These are phyloP conservation scores for Arthrobotrys musiformis DNA, from an alignment of 2,329 filamentous ascomycete genomes.

Conservation along the genomic window DNA sequence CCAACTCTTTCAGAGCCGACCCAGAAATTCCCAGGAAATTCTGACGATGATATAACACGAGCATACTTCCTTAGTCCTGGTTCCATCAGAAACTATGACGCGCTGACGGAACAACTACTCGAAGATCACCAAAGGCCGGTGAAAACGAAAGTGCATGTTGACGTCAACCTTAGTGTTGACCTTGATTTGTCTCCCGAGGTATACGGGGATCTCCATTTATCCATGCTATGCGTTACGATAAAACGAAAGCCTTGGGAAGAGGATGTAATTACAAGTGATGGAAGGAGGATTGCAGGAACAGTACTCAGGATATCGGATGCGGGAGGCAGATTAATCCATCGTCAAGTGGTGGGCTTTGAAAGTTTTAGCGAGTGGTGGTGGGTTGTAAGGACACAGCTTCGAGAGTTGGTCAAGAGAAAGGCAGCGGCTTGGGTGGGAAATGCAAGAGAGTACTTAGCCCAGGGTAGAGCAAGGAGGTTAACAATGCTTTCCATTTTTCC, in stretches of 20 bases:
- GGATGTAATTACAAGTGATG: conserved; percentile 35
- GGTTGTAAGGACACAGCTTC: conserved; percentile 44
- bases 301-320: conserved; percentile 48
- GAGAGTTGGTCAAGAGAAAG: conserved; percentile 20
- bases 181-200: conserved; percentile 46
- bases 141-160: conserved; percentile 44
- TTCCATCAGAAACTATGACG: conserved; percentile 44
- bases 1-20: neutral
- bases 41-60: conserved; percentile 27
- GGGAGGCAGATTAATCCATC: conserved; percentile 28
- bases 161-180: conserved; percentile 50
- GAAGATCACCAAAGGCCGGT: conserved; percentile 47
- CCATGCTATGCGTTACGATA: conserved; percentile 48
- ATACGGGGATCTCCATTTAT: conserved; percentile 49
- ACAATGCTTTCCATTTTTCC: conserved; percentile 25
- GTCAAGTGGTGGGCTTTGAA: conserved; percentile 51
- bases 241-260: conserved; percentile 47
- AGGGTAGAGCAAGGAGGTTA: neutral
- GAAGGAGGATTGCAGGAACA: conserved; percentile 42
- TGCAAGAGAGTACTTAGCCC: neutral
- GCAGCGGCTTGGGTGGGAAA: neutral
- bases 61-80: conserved; percentile 35
- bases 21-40: neutral
- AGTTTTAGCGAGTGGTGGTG: conserved; percentile 54
- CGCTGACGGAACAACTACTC: conserved; percentile 43